Percentiles rank a stretch among this genome's conserved stretches.
Evolutionary conservation across 805 yeast species (phyloP).

Genomic region (Candida argentea): DNA sequence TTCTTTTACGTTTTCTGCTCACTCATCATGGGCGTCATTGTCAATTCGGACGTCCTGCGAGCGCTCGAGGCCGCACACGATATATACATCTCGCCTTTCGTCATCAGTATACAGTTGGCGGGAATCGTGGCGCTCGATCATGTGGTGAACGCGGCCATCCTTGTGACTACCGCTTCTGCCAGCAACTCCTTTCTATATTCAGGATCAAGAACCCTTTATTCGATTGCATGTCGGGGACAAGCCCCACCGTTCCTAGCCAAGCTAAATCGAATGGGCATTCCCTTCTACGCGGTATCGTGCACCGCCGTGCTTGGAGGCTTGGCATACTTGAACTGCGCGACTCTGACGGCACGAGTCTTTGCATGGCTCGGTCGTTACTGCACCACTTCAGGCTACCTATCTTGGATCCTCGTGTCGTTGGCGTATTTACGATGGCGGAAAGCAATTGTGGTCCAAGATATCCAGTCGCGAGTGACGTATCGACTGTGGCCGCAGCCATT

Average conservation of each 20-base stretch:
- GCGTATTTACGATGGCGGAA: slow-evolving; percentile 56
- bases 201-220: slow-evolving; percentile 53
- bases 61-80: slow-evolving; percentile 11
- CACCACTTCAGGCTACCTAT: slow-evolving; percentile 56
- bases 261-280: slow-evolving; percentile 36
- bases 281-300: slow-evolving; percentile 21
- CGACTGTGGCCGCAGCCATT: slow-evolving; percentile 47
- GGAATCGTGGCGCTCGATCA: slow-evolving; percentile 61
- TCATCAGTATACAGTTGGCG: slow-evolving; percentile 67
- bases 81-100: slow-evolving; percentile 61
- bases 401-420: slow-evolving; percentile 46
- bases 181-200: slow-evolving; percentile 55
- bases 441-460: slow-evolving; percentile 44
- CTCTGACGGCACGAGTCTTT: slow-evolving; percentile 44
- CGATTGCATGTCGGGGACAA: slow-evolving; percentile 40
- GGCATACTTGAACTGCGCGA: slow-evolving; percentile 45
- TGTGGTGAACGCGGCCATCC: slow-evolving; percentile 67
- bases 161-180: slow-evolving; percentile 48
- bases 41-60: slow-evolving; percentile 15
- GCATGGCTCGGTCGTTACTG: slow-evolving; percentile 57
- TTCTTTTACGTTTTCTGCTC: slow-evolving; percentile 31
- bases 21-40: slow-evolving; percentile 31
- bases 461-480: slow-evolving; percentile 49
- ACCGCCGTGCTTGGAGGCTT: slow-evolving; percentile 33
- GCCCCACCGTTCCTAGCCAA: slow-evolving; percentile 34